Evolutionary conservation across 495 filamentous ascomycete species (phyloP), one percentile per base, ranked within the genome.

Genomic region (Lasiosphaeria hispida): DNA sequence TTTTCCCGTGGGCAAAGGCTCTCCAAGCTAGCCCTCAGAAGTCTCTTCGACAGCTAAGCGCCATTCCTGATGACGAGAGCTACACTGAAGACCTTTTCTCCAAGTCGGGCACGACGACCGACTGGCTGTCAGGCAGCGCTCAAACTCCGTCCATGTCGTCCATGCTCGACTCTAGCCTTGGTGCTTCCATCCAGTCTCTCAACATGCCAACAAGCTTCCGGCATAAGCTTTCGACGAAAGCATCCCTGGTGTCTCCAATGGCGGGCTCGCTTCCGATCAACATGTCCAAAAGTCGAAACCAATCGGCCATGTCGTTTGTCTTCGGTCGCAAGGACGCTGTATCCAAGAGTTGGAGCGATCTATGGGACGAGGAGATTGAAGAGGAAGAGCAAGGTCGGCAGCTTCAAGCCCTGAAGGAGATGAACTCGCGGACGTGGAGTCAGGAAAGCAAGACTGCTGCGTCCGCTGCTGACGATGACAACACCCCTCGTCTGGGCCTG

Each of bases 301-400:
- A 85, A 48, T 82, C 85, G 4, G 83, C 84, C 30, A 82, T 95
- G 76, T 85, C 89, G 4, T 80, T 86, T 60, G 82, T 93, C 17
- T 93, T 94, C 67, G 89, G 89, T 23, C 86, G 88, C 68, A 82
- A 82, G 60, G 83, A 87, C 3, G 75, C 82, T 15, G 88, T 92
- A 10, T 94, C 92, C 30, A 96, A 97, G 84, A 97, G 92, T 79
- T 97, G 92, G 92, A 94, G 91, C 63, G 92, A 97, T 73, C 79
- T 97, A 62, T 97, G 89, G 87, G 92, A 96, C 55, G 92, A 96
- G 71, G 92, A 96, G 52, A 82, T 79, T 30, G 86, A 88, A 62
- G 87, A 94, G 62, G 80, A 82, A 14, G 82, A 89, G 69, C 77
- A 77, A 43, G 80, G 84, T 55, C 80, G 83, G 47, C 80, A 80